phyloP scores from a whole-genome alignment of 352 stramenopile genomes.

The Phytophthora pseudosyringae region DNA sequence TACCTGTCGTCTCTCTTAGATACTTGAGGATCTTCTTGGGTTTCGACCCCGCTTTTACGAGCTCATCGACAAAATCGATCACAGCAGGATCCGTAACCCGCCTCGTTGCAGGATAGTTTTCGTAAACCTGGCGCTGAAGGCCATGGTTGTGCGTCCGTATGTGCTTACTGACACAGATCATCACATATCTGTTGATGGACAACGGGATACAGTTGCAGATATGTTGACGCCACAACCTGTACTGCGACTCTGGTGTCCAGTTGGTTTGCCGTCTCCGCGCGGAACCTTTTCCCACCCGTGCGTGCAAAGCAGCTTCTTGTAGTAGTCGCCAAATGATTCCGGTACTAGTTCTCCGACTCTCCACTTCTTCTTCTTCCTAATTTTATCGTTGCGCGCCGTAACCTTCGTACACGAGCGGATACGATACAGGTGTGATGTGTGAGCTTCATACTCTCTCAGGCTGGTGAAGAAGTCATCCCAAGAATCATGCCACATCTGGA shows the following conservation, averaged over 20 bases:
- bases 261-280: background rate
- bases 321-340: slow-evolving; percentile 5
- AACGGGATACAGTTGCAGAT: background rate
- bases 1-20: too few species aligned
- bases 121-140: too few species aligned
- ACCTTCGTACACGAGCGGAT: background rate
- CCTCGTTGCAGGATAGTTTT: too few species aligned
- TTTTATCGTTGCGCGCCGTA: background rate
- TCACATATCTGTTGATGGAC: background rate
- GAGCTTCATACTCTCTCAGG: background rate
- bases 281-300: background rate
- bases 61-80: too few species aligned
- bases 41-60: too few species aligned
- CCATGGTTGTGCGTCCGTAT: too few species aligned
- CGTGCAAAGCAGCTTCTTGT: slow-evolving; percentile 9
- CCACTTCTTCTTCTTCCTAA: slow-evolving; percentile 7
- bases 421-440: slow-evolving; percentile 1
- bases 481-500: slow-evolving; percentile 5
- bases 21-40: too few species aligned
- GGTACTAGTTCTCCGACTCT: background rate
- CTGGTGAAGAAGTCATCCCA: background rate
- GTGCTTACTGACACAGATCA: too few species aligned
- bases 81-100: too few species aligned
- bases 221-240: background rate
- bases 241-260: background rate